Conservation (phyloP, 75 land plant genomes). For the Gnetum montanum region DNA sequence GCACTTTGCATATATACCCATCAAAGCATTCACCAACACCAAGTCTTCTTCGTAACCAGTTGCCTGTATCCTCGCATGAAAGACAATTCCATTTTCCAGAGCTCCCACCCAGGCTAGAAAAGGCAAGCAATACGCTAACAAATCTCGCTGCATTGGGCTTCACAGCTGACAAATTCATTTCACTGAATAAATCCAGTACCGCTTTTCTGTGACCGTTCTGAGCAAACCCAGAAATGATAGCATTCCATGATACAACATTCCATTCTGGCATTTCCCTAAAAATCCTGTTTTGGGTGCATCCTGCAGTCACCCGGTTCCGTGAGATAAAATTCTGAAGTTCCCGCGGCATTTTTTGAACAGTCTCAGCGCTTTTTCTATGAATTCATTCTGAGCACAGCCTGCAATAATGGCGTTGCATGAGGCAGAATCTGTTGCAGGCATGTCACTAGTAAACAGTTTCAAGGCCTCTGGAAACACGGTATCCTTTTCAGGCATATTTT, state of each 20-base stretch:
- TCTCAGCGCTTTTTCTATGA: too few species aligned
- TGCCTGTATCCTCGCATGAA: background rate
- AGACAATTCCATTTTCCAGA: background rate
- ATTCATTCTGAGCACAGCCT: too few species aligned
- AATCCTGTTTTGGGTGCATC: background rate
- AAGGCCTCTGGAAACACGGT: too few species aligned
- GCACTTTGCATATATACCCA: conserved; percentile 9
- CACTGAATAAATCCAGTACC: background rate
- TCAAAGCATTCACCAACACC: conserved; percentile 2
- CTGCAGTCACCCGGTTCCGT: conserved; percentile 1
- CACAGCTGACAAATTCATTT: conserved; percentile 1
- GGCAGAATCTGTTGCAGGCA: too few species aligned
- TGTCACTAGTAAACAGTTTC: too few species aligned
- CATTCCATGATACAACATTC: conserved; percentile 9
- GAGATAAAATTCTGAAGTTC: background rate
- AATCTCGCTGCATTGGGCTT: conserved; percentile 2
- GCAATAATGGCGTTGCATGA: too few species aligned
- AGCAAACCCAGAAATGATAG: conserved; percentile 6
- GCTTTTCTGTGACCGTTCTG: background rate
- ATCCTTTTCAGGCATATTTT: too few species aligned
- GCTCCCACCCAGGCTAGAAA: conserved; percentile 1
- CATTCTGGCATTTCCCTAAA: background rate
- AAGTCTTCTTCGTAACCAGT: background rate
- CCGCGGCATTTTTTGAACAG: too few species aligned
- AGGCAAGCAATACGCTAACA: conserved; percentile 1